Percentiles rank a stretch among this genome's conserved stretches.
These are phyloP conservation scores for Ehretia macrophylla DNA, from an alignment of 257 asterid genomes.

Conservation along the genomic window DNA sequence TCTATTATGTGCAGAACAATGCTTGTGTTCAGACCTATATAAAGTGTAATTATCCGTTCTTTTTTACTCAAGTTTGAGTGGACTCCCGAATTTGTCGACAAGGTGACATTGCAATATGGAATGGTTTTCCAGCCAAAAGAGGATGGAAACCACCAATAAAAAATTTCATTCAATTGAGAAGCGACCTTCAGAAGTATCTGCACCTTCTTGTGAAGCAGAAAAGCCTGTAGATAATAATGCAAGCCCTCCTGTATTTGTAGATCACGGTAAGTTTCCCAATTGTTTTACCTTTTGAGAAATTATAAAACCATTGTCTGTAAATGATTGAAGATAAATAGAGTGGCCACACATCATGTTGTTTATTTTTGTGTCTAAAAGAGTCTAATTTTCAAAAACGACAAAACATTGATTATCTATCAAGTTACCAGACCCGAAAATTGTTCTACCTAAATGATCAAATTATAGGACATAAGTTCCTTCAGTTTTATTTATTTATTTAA, in stretches of 20 bases:
- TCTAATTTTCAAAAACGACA: too few relatives aligned
- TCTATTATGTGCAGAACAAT: conserved; percentile 20
- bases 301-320: background rate
- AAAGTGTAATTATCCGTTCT: conserved; percentile 6
- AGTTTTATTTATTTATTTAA: too few relatives aligned
- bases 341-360: too few relatives aligned
- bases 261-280: conserved; percentile 47
- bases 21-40: conserved; percentile 7
- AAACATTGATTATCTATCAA: too few relatives aligned
- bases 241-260: conserved; percentile 39
- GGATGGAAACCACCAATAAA: conserved; percentile 46
- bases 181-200: conserved; percentile 38
- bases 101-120: conserved; percentile 29
- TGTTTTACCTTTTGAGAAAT: background rate
- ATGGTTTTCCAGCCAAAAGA: conserved; percentile 36
- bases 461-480: background rate
- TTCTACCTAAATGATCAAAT: too few relatives aligned
- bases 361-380: too few relatives aligned
- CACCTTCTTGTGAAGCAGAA: conserved; percentile 33
- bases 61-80: conserved; percentile 10
- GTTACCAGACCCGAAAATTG: too few relatives aligned
- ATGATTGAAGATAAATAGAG: too few relatives aligned
- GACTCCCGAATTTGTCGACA: conserved; percentile 11
- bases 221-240: conserved; percentile 42
- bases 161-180: conserved; percentile 41